These are phyloP conservation scores for Fusarium stilboides DNA, from an alignment of 2,329 filamentous ascomycete genomes.

Conservation along the genomic window DNA sequence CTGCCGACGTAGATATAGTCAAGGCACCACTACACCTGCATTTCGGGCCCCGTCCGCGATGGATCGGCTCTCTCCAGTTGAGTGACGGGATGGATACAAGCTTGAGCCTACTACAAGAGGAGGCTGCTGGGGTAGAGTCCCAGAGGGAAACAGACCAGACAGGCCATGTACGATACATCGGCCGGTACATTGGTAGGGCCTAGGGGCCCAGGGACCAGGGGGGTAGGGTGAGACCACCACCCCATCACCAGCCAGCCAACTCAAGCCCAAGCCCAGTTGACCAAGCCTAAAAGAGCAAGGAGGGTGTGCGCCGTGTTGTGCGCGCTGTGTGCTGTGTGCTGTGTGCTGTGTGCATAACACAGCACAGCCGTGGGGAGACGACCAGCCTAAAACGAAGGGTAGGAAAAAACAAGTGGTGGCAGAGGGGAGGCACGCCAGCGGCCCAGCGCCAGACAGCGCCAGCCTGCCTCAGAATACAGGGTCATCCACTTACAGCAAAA, in stretches of 20 bases:
- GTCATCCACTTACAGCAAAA: slow-evolving; percentile 25
- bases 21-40: slow-evolving; percentile 49
- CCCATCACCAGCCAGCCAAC: slow-evolving; percentile 39
- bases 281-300: slow-evolving; percentile 12
- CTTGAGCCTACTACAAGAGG: slow-evolving; percentile 27
- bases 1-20: slow-evolving; percentile 50
- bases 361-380: slow-evolving; percentile 29
- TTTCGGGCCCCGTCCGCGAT: slow-evolving; percentile 46
- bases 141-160: slow-evolving; percentile 8
- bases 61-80: slow-evolving; percentile 46
- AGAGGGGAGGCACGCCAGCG: slow-evolving; percentile 25
- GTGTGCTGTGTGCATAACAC: slow-evolving; percentile 24
- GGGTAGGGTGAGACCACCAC: slow-evolving; percentile 35
- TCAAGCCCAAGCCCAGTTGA: slow-evolving; percentile 30
- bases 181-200: slow-evolving; percentile 43
- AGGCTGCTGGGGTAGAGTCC: slow-evolving; percentile 39
- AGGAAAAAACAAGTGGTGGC: slow-evolving; percentile 17
- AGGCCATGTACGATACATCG: slow-evolving; percentile 37
- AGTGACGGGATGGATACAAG: slow-evolving; percentile 39
- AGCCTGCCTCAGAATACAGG: slow-evolving; percentile 33
- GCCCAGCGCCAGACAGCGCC: slow-evolving; percentile 41
- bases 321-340: slow-evolving; percentile 15
- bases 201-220: slow-evolving; percentile 31
- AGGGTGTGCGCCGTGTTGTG: slow-evolving; percentile 25
- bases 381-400: slow-evolving; percentile 32